Conservation (phyloP, 164 flowering plant genomes). For the Magnolia changhungtana region DNA sequence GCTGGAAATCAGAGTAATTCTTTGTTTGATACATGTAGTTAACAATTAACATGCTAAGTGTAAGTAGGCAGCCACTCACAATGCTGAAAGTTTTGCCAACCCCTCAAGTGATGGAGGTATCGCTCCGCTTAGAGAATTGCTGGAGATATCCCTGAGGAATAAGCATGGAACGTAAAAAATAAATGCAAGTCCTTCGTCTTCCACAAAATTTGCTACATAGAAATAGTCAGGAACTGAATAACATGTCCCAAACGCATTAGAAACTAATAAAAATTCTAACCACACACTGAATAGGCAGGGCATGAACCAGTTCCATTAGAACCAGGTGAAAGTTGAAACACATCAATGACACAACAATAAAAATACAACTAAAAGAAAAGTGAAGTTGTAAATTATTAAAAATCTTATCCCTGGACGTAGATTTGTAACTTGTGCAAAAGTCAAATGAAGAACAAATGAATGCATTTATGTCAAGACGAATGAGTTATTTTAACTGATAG, state of each 20-base stretch:
- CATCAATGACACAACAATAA: not conserved
- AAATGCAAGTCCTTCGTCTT: not conserved
- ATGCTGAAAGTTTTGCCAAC: conserved; percentile 50
- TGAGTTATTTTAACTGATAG: not conserved
- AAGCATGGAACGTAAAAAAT: not conserved
- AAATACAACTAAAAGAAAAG: not conserved
- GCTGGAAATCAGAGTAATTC: not conserved
- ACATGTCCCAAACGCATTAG: not conserved
- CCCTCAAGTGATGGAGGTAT: conserved; percentile 80
- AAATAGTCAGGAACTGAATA: not conserved
- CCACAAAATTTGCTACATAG: not conserved
- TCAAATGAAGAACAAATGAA: not conserved
- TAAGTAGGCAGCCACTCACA: conserved; percentile 48
- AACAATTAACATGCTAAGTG: not conserved
- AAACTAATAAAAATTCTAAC: not conserved
- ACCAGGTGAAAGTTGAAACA: not conserved
- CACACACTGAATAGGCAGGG: not conserved
- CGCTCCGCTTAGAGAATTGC: conserved; percentile 81
- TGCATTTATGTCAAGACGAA: not conserved
- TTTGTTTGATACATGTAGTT: not conserved
- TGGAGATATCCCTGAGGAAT: conserved; percentile 73
- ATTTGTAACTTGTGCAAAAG: not conserved
- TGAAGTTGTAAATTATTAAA: not conserved
- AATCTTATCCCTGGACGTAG: not conserved
- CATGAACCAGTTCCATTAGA: not conserved